These are phyloP conservation scores for Penicillium concentricum DNA, from an alignment of 2,329 filamentous ascomycete species.

Conservation along the genomic window DNA sequence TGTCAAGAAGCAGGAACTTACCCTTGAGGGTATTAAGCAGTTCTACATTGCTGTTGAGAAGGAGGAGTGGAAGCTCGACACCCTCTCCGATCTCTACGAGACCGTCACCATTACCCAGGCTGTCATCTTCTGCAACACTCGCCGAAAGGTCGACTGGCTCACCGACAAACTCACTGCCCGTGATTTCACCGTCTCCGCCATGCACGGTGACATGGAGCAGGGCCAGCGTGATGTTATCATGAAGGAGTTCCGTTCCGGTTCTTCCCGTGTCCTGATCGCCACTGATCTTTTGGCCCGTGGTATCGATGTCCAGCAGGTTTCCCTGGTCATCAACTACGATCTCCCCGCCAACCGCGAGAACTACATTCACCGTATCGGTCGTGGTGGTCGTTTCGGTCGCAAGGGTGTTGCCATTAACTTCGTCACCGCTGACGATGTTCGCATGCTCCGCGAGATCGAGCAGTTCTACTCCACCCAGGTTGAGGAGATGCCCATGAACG, in stretches of 20 bases:
- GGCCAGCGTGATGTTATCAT: constrained; percentile 98
- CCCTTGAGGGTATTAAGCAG: constrained; percentile 94
- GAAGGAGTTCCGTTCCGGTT: constrained; percentile 97
- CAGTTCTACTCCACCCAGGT: constrained; percentile 96
- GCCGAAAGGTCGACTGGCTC: constrained; percentile 98
- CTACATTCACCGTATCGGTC: constrained; percentile 97
- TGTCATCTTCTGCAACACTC: constrained; percentile 99
- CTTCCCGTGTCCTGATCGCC: constrained; percentile 92
- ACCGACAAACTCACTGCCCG: constrained; percentile 99
- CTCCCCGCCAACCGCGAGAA: constrained; percentile 98
- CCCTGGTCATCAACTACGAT: constrained; percentile 98
- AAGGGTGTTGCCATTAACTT: constrained; percentile 99
- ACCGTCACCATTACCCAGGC: constrained; percentile 98
- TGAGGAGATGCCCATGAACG: constrained; percentile 99
- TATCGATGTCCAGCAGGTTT: constrained; percentile 98
- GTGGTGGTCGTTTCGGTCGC: constrained; percentile 90
- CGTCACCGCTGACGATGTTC: constrained; percentile 95
- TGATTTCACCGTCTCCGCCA: constrained; percentile 97
- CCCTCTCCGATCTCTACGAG: constrained; percentile 96
- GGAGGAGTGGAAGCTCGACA: constrained; percentile 99
- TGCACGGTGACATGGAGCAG: constrained; percentile 99
- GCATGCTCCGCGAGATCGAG: constrained; percentile 96
- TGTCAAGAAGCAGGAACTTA: constrained; percentile 64
- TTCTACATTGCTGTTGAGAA: constrained; percentile 99
- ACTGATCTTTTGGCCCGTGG: constrained; percentile 98